phyloP scores from a whole-genome alignment of 495 filamentous ascomycete species.

The Aspergillus biplanus region DNA sequence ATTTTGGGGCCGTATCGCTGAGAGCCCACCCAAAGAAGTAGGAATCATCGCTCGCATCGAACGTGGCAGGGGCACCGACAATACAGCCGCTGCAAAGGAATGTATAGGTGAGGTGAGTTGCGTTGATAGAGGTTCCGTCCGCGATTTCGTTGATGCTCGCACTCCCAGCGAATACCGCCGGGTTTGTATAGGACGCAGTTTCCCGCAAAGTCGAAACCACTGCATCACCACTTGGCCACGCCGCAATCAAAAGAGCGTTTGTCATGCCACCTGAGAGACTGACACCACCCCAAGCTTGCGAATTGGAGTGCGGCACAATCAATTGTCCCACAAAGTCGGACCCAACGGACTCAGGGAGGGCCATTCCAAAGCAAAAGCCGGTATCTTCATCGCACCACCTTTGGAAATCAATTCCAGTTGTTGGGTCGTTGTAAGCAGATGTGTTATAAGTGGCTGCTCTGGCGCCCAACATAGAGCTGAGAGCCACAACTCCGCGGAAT shows the following conservation, averaged over 20 bases:
- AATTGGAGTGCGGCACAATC: constrained; percentile 25
- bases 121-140: constrained; percentile 38
- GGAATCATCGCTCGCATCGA: constrained; percentile 19
- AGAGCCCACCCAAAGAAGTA: constrained; percentile 36
- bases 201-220: constrained; percentile 38
- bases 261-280: constrained; percentile 39
- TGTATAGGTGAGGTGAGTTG: constrained; percentile 41
- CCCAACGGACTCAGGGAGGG: constrained; percentile 35
- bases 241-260: constrained; percentile 37
- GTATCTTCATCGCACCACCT: constrained; percentile 29
- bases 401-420: constrained; percentile 42
- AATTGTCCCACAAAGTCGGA: constrained; percentile 46
- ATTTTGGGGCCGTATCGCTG: constrained; percentile 25
- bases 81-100: constrained; percentile 42
- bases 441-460: constrained; percentile 23
- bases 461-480: constrained; percentile 18
- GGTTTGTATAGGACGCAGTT: constrained; percentile 32
- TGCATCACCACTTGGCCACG: constrained; percentile 40
- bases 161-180: constrained; percentile 22
- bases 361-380: constrained; percentile 41
- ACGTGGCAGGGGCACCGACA: constrained; percentile 25
- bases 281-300: constrained; percentile 37
- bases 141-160: constrained; percentile 34
- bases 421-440: constrained; percentile 37
- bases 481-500: constrained; percentile 16